phyloP scores from a whole-genome alignment of 2,329 filamentous ascomycete genomes.

The Helotiales sp. region DNA sequence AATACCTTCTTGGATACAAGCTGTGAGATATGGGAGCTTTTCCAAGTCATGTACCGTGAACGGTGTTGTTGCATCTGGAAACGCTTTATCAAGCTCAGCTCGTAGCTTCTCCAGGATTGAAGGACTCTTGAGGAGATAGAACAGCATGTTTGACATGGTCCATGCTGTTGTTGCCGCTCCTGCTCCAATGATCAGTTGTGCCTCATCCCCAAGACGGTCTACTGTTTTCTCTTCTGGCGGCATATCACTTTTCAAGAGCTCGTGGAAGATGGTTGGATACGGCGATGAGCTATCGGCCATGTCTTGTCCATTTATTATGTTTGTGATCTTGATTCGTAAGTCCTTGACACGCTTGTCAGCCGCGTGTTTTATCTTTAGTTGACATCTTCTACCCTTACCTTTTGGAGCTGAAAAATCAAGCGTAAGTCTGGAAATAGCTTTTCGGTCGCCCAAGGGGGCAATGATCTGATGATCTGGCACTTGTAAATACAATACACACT shows the following conservation, averaged over 20 bases:
- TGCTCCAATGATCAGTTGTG: conserved; percentile 38
- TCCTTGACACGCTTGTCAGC: neutral
- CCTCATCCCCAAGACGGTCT: conserved; percentile 40
- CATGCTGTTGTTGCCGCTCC: conserved; percentile 39
- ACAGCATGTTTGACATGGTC: neutral
- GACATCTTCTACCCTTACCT: neutral
- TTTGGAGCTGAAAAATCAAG: neutral
- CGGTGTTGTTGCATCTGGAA: neutral
- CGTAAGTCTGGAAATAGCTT: neutral
- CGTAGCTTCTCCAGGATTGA: neutral
- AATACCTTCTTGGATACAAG: neutral
- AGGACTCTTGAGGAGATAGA: neutral
- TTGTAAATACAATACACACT: neutral
- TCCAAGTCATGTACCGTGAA: neutral
- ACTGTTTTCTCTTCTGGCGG: conserved; percentile 38
- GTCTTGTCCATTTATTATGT: neutral
- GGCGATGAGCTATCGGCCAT: neutral
- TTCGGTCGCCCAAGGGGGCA: neutral
- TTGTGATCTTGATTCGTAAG: neutral
- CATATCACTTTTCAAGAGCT: conserved; percentile 36
- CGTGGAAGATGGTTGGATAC: conserved; percentile 13
- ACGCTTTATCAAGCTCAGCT: neutral
- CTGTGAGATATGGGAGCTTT: neutral
- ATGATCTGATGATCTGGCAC: neutral
- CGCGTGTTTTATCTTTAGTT: neutral